These are phyloP conservation scores for Nemania sp. DNA, from an alignment of 2,329 filamentous ascomycete species.

Conservation along the genomic window DNA sequence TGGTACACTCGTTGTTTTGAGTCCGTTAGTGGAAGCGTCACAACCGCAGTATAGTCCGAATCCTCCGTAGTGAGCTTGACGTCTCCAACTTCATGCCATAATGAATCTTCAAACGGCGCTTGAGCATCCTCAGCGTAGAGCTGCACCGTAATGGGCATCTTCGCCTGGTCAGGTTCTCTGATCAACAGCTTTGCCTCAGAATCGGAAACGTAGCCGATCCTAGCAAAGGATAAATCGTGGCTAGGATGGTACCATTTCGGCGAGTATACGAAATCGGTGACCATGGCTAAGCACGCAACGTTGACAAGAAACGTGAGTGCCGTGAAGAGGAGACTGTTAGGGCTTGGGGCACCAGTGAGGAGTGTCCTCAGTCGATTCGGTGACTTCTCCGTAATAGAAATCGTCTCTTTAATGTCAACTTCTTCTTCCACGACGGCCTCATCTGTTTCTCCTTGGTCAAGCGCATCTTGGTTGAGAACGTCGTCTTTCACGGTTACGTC, in stretches of 20 bases:
- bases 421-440: slow-evolving; percentile 59
- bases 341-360: slow-evolving; percentile 80
- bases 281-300: slow-evolving; percentile 73
- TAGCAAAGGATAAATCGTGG: slow-evolving; percentile 83
- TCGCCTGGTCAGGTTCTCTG: slow-evolving; percentile 80
- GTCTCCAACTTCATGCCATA: slow-evolving; percentile 76
- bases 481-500: slow-evolving; percentile 67
- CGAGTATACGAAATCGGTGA: slow-evolving; percentile 82
- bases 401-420: slow-evolving; percentile 72
- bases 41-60: slow-evolving; percentile 83
- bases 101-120: slow-evolving; percentile 64
- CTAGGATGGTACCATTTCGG: slow-evolving; percentile 76
- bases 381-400: slow-evolving; percentile 69
- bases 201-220: slow-evolving; percentile 87
- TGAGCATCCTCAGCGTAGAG: slow-evolving; percentile 67
- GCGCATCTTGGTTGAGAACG: slow-evolving; percentile 54
- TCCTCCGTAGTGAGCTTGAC: slow-evolving; percentile 75
- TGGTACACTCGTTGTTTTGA: slow-evolving; percentile 80
- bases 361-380: slow-evolving; percentile 73
- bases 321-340: slow-evolving; percentile 74
- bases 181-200: slow-evolving; percentile 83
- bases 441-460: slow-evolving; percentile 48
- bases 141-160: slow-evolving; percentile 81
- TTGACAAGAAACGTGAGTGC: slow-evolving; percentile 79
- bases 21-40: slow-evolving; percentile 73